phyloP scores from a whole-genome alignment of 371 early-diverging fungal genomes.

The Amoeboaphelidium occidentale region DNA sequence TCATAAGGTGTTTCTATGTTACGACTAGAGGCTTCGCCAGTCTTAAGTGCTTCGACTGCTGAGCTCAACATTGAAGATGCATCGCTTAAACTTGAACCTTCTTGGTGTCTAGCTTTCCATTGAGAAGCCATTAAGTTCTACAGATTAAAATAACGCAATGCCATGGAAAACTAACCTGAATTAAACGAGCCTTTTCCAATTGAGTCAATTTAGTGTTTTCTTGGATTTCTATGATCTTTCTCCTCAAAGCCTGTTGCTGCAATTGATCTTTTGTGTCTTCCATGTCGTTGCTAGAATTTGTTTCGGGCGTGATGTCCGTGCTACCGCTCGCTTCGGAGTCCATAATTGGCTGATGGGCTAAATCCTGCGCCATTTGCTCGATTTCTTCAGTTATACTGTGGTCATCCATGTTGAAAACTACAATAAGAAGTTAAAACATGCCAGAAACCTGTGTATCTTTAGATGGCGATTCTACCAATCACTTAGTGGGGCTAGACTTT shows the following conservation, averaged over 20 bases:
- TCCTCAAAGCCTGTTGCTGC: constrained; percentile 13
- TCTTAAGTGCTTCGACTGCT: not conserved
- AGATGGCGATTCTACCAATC: no score
- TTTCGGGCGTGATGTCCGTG: no score
- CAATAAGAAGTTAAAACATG: no score
- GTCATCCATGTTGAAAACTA: no score
- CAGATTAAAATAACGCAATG: not conserved
- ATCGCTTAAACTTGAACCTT: not conserved
- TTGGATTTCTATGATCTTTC: constrained; percentile 35
- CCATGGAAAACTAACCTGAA: not conserved
- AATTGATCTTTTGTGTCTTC: no score
- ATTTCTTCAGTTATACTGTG: no score
- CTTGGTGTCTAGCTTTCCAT: not conserved
- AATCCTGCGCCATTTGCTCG: no score
- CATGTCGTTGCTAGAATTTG: no score
- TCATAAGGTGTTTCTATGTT: not conserved
- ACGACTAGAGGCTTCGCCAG: not conserved
- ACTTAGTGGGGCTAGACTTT: no score
- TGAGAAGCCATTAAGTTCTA: not conserved
- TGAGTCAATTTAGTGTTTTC: constrained; percentile 18
- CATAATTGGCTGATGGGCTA: no score
- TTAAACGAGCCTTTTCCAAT: constrained; percentile 30
- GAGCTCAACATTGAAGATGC: constrained; percentile 3
- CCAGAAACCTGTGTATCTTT: no score
- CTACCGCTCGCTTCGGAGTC: no score